A percentile compares a stretch with the other conserved stretches of the same genome.
Conservation (phyloP, 805 yeast genomes). For the Ogataea chonburiensis region DNA sequence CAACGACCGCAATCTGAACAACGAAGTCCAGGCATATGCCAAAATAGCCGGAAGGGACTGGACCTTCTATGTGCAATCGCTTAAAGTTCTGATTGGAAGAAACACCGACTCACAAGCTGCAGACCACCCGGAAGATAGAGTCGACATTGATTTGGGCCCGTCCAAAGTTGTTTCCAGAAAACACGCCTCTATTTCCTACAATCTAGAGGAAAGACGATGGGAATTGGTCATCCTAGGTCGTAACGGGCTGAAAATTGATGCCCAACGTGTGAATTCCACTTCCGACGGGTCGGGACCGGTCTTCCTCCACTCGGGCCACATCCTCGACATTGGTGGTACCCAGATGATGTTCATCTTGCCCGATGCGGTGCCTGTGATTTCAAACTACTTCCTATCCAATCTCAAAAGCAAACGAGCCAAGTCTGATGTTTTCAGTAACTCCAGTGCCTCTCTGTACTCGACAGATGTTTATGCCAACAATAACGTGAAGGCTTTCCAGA, state of each 20-base stretch:
- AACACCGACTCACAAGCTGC: slow-evolving; percentile 49
- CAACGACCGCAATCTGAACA: slow-evolving; percentile 65
- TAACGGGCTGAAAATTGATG: slow-evolving; percentile 91
- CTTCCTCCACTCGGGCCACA: slow-evolving; percentile 78
- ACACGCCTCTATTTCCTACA: slow-evolving; percentile 84
- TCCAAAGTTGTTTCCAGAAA: slow-evolving; percentile 93
- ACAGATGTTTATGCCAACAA: slow-evolving; percentile 22
- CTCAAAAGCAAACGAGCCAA: slow-evolving; percentile 32
- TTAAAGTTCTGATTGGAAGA: slow-evolving; percentile 82
- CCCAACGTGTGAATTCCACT: slow-evolving; percentile 44
- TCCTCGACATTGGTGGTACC: slow-evolving; percentile 92
- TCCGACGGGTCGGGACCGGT: slow-evolving; percentile 41
- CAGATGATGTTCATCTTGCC: slow-evolving; percentile 99
- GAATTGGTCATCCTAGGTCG: slow-evolving; percentile 81
- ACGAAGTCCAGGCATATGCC: slow-evolving; percentile 96
- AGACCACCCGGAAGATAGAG: slow-evolving; percentile 30
- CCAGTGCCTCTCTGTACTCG: slow-evolving; percentile 15
- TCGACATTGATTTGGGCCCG: slow-evolving; percentile 92
- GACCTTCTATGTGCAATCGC: slow-evolving; percentile 88
- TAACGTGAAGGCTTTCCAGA: slow-evolving; percentile 49
- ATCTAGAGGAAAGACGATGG: slow-evolving; percentile 77
- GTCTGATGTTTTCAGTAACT: slow-evolving; percentile 17
- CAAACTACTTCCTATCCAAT: slow-evolving; percentile 44
- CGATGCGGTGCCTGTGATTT: slow-evolving; percentile 73
- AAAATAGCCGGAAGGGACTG: slow-evolving; percentile 90